phyloP scores from a whole-genome alignment of 768 basidiomycete genomes.

The Auricularia cornea region DNA sequence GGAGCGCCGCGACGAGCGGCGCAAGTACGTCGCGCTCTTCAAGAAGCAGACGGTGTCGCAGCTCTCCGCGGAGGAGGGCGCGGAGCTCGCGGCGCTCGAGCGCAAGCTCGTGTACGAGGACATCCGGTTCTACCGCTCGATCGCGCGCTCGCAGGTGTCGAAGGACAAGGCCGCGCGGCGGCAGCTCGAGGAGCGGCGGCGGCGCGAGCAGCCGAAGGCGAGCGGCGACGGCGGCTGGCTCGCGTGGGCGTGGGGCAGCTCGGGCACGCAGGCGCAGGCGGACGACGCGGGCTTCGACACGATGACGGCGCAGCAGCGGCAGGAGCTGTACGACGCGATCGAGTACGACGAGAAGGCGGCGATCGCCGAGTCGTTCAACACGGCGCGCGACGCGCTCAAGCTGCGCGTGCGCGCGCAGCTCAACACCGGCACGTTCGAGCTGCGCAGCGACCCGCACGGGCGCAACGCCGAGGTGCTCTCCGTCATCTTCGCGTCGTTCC shows the following conservation, averaged over 20 bases:
- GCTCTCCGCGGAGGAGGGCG: slow-evolving; percentile 38
- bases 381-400: slow-evolving; percentile 74
- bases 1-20: slow-evolving; percentile 80
- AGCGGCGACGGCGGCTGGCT: slow-evolving; percentile 25
- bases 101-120: slow-evolving; percentile 85
- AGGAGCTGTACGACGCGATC: slow-evolving; percentile 80
- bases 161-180: slow-evolving; percentile 70
- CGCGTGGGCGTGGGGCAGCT: slow-evolving; percentile 73
- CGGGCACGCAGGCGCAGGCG: slow-evolving; percentile 22
- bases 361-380: slow-evolving; percentile 57
- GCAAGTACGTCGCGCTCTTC: slow-evolving; percentile 75
- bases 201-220: slow-evolving; percentile 40
- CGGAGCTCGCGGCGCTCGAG: slow-evolving; percentile 59
- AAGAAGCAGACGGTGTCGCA: slow-evolving; percentile 58
- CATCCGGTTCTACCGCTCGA: slow-evolving; percentile 93
- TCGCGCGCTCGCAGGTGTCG: slow-evolving; percentile 77
- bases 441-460: slow-evolving; percentile 65
- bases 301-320: slow-evolving; percentile 59
- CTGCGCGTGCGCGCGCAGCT: slow-evolving; percentile 67
- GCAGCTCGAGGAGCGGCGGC: slow-evolving; percentile 61
- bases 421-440: slow-evolving; percentile 78
- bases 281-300: slow-evolving; percentile 48
- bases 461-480: slow-evolving; percentile 66
- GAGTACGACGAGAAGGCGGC: slow-evolving; percentile 87
- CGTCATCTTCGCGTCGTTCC: slow-evolving; percentile 78